Evolutionary conservation across 345 rosid genomes (phyloP), one percentile per base, ranked within the genome.

Genomic region (Brassica napus): DNA sequence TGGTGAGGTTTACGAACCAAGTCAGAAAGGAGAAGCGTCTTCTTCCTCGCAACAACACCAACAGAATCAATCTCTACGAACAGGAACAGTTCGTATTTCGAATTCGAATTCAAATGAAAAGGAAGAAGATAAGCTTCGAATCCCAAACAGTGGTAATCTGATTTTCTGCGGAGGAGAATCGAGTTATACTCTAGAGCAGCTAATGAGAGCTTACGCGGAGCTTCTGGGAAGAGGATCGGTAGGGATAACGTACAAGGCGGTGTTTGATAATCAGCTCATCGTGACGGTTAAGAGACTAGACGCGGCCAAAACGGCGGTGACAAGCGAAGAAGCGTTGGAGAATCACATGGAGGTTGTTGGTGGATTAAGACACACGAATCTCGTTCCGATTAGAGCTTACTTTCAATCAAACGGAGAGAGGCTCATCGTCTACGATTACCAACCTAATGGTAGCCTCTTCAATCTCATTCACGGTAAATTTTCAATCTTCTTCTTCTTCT

Each of bases 131-230:
- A 82, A 57, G 57, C 23, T 67, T 21, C 81, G 68, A 59, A 66
- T 70, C 39, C 75, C 74, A 37, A 77, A 78, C 44, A 89, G 97
- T 28, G 93, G 98, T 65, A 81, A 42, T 77, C 71, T 94, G 47
- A 87, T 89, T 42, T 87, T 88, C 61, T 87, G 89, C 28, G 83
- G n/a, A 1, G 70, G 83, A 30, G 75, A 69, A 10, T 2, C 77
- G 4, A 74, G 71, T 30, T 95, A 93, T 57, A 87, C 87, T 4
- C 30, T 95, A 52, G 97, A 95, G 81, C 96, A 93, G 86, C 82
- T 91, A 37, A 91, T 93, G 99, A 77, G 90, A 74, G 98, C 92
- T 24, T 95, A 97, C 0, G 99, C 98, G 2, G 99, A 93, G 90
- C 78, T 95, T 67, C 75, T 93, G 2, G 99, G 99, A 30, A 88